Evolutionary conservation across 352 stramenopile species (phyloP), one percentile per base, ranked within the genome.

Genomic region (Hyaloperonospora arabidopsidis): DNA sequence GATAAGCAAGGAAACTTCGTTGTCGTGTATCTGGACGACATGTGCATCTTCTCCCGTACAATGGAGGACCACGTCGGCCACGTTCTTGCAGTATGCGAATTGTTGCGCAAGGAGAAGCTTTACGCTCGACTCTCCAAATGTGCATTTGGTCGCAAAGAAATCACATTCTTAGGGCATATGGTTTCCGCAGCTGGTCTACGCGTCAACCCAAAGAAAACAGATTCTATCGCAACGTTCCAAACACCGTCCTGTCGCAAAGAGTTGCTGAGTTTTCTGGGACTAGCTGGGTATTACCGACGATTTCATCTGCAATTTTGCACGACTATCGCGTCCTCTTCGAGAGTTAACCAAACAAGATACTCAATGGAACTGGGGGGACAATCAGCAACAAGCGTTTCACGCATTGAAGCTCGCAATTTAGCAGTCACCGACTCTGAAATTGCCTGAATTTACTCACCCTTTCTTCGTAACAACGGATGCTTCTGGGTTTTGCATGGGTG

Each of bases 21-120:
- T 14, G 44, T 59, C 1, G 52, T 54, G 12, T 54, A 54, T 40
- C 25, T 59, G 1, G 35, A 49, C 19, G 52, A 53, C 17, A 59
- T 49, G 10, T 49, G 52, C 10, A 35, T 59, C 2, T 53, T 59
- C 36, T 59, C 44, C 0, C 44, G 45, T 18, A 49, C 52, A 17
- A 17, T 43, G 22, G 36, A 49, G 13, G 52, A 59, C 2, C 52
- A 59, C 19, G 17, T 29, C 13, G 21, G 13, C 2, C 18, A 28
- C 19, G 3, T 46, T 2, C 19, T n/a, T 10, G 17, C 17, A 15
- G 40, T 28, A 28, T 46, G 6, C 40, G 18, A 28, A 13, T n/a
- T 46, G 17, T 46, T 46, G n/a, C 18, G 40, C 19, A 28, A 46
- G 14, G 34, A 39, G 14, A 39, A 17, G 40, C 4, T 28, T 25